These are phyloP conservation scores for Botryosphaeria dothidea DNA, from an alignment of 2,329 filamentous ascomycete species.

Conservation along the genomic window DNA sequence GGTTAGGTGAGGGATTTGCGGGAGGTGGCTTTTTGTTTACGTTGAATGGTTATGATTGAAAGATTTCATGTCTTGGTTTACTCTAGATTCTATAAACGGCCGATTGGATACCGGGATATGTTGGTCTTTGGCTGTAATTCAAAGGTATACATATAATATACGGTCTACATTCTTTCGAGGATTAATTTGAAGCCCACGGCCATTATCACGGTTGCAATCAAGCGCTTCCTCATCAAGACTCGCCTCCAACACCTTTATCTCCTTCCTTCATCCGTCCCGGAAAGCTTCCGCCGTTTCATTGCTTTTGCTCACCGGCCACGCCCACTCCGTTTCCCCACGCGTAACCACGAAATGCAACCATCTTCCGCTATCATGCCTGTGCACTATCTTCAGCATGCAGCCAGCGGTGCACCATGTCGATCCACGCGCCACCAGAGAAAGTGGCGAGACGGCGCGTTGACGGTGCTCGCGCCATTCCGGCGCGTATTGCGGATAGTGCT, in stretches of 20 bases:
- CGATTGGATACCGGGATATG: neutral
- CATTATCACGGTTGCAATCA: too few relatives aligned
- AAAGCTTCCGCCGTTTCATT: too few relatives aligned
- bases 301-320: conserved; percentile 38
- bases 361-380: conserved; percentile 50
- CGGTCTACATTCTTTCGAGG: too few relatives aligned
- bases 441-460: conserved; percentile 21
- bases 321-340: conserved; percentile 41
- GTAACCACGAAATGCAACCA: conserved; percentile 42
- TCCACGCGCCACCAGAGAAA: conserved; percentile 27
- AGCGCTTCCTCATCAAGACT: too few relatives aligned
- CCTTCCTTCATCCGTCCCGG: too few relatives aligned
- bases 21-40: neutral
- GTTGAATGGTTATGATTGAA: neutral
- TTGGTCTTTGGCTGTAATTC: neutral
- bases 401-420: conserved; percentile 29
- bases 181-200: too few relatives aligned
- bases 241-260: neutral
- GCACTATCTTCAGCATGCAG: conserved; percentile 44
- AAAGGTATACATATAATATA: too few relatives aligned
- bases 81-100: neutral
- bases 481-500: neutral
- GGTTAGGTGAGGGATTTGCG: neutral
- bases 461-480: neutral
- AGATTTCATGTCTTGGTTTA: neutral